phyloP scores from a whole-genome alignment of 73 alveolate species.

The Uronychia binucleata region DNA sequence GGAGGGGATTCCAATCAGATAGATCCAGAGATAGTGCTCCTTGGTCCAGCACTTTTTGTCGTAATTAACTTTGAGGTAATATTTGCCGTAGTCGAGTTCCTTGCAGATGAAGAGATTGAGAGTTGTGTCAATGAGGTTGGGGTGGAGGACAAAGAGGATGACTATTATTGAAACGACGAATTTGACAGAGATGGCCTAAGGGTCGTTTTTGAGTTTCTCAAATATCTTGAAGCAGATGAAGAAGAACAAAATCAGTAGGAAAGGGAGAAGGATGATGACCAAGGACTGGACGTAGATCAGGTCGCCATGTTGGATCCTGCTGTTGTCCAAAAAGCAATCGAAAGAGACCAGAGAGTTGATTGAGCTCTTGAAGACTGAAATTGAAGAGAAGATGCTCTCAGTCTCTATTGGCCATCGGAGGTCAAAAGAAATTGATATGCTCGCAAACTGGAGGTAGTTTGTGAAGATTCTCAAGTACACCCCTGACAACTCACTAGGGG shows the following conservation, averaged over 20 bases:
- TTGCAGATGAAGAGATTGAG: background rate
- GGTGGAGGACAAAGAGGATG: background rate
- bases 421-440: background rate
- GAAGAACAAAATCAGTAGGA: background rate
- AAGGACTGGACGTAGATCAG: background rate
- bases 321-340: background rate
- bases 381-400: background rate
- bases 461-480: background rate
- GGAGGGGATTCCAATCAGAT: background rate
- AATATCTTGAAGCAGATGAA: background rate
- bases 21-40: background rate
- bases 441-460: background rate
- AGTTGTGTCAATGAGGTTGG: background rate
- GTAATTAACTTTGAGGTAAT: background rate
- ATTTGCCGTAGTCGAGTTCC: background rate
- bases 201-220: background rate
- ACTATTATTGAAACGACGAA: background rate
- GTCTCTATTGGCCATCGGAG: background rate
- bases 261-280: background rate
- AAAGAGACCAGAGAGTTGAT: background rate
- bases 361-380: background rate
- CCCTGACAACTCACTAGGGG: background rate
- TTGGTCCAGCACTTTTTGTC: background rate
- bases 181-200: background rate
- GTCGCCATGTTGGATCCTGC: background rate